Base-by-base conservation (phyloP, 306 rosid genomes). In the Quercus suber region DNA sequence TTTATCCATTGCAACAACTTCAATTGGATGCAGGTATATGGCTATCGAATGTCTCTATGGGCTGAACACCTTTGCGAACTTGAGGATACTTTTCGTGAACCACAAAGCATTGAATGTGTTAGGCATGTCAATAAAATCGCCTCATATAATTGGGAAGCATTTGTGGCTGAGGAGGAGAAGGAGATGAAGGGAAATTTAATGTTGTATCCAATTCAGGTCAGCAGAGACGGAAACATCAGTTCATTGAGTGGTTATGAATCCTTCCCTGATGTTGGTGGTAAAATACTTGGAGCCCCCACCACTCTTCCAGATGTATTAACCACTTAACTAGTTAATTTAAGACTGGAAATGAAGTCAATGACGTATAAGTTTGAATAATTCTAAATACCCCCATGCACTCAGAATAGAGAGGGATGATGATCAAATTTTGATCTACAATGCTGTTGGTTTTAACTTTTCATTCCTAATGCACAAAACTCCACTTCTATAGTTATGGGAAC, bases 231-330 rank as follows among this genome's bases (percentile, higher is more conserved):
- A 43, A 85, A 79, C 71, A 86, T 91, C 20, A 83, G 76, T 82
- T 55, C 92, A 28, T 45, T 86, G 43, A 77, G 74, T 1, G 86
- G 77, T 49, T 69, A 21, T 78, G 97, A 91, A 21, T 81, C 52
- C 2, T 91, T 89, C 76, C 93, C 89, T 79, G 97, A 91, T 86
- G 89, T 89, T 69, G 93, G 97, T 68, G 97, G 97, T 30, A 89
- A 91, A 88, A 68, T 91, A 76, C 87, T 89, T 65, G 93, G 92
- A 73, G 73, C 92, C 43, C 81, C 85, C 30, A 88, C 89, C 63
- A 86, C 83, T 82, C 93, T 88, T 82, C 97, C 94, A 0, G 93
- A 86, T 81, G 83, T 89, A 69, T 69, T 88, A 72, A 89, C 93
- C 61, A 89, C 93, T 51, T 89, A 81, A 75, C 3, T 78, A 74